These are phyloP conservation scores for Macrophomina pseudophaseolina DNA, from an alignment of 2,329 filamentous ascomycete genomes.

Conservation along the genomic window DNA sequence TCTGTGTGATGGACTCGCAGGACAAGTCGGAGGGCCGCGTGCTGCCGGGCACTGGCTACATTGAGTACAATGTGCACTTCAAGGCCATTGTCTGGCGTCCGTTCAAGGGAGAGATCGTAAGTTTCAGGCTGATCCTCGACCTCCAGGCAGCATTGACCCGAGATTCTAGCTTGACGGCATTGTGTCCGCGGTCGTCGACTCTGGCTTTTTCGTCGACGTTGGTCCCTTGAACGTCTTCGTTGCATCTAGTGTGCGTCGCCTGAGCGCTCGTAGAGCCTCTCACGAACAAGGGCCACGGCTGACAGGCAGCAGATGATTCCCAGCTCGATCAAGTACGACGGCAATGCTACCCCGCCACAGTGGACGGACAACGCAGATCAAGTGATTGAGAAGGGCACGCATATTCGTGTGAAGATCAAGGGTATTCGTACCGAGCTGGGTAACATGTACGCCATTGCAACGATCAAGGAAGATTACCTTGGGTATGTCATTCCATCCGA, in stretches of 20 bases:
- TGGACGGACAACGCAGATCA: constrained; percentile 96
- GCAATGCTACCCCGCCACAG: constrained; percentile 93
- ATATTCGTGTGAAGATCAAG: constrained; percentile 92
- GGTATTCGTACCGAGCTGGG: constrained; percentile 92
- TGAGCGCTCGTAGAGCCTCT: background rate
- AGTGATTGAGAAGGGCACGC: constrained; percentile 90
- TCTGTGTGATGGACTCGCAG: constrained; percentile 96
- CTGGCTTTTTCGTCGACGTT: constrained; percentile 87
- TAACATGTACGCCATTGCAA: constrained; percentile 95
- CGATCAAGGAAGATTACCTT: constrained; percentile 76
- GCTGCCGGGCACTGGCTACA: constrained; percentile 86
- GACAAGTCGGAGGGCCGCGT: constrained; percentile 94
- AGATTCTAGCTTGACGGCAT: constrained; percentile 81
- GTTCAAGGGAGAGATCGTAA: constrained; percentile 96
- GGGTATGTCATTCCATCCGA: constrained; percentile 10
- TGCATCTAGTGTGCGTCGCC: constrained; percentile 73
- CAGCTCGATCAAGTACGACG: constrained; percentile 88
- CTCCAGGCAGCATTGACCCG: constrained; percentile 33
- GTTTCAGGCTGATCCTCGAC: constrained; percentile 39
- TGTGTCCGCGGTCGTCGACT: constrained; percentile 86
- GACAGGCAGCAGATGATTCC: constrained; percentile 75
- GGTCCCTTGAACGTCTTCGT: constrained; percentile 81
- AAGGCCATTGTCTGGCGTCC: constrained; percentile 97
- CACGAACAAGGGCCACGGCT: background rate
- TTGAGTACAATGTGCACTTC: constrained; percentile 94